Conservation (phyloP, 345 rosid genomes). For the Salix brachista region DNA sequence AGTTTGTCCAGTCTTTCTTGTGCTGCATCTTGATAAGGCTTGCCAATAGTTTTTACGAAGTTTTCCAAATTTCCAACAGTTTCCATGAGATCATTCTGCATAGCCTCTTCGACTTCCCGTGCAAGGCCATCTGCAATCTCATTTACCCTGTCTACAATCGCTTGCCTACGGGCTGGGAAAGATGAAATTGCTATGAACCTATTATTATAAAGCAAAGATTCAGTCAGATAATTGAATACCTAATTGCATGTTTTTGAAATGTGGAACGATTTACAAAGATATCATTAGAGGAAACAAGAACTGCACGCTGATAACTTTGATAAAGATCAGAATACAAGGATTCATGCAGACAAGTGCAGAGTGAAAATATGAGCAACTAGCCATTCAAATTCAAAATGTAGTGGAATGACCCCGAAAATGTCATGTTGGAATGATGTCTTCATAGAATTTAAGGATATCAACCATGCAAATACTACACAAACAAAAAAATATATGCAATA, state of each 20-base stretch:
- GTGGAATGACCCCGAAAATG: background rate
- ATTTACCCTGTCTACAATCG: conserved; percentile 58
- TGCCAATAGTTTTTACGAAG: conserved; percentile 52
- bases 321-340: background rate
- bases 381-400: background rate
- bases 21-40: conserved; percentile 78
- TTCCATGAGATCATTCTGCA: conserved; percentile 76
- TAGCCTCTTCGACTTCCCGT: conserved; percentile 73
- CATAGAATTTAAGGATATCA: background rate
- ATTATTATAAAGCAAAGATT: conserved; percentile 21
- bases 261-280: background rate
- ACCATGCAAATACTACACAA: background rate
- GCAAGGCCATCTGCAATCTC: conserved; percentile 60
- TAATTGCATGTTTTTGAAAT: background rate
- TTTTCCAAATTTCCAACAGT: conserved; percentile 43
- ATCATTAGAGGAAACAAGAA: background rate
- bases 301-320: background rate
- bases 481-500: background rate
- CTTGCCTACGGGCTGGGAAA: conserved; percentile 68
- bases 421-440: background rate
- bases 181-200: conserved; percentile 74
- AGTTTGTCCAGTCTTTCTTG: conserved; percentile 56
- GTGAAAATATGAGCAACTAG: background rate
- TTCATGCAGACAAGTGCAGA: background rate
- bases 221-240: background rate